Evolutionary conservation across 768 basidiomycete species (phyloP).

Genomic region (Russula vinacea): DNA sequence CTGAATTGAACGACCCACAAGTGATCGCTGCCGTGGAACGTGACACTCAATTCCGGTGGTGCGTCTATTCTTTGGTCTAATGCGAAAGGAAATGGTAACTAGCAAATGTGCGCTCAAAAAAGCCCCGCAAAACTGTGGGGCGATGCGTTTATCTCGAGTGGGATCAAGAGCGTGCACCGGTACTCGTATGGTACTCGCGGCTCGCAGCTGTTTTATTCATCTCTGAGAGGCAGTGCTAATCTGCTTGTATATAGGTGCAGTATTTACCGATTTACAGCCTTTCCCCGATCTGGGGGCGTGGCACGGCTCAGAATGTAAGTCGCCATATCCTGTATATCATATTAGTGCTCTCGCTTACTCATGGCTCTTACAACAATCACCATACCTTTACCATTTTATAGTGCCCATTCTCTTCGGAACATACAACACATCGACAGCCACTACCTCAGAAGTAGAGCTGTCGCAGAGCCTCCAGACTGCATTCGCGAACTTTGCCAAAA

Average conservation of each 20-base stretch:
- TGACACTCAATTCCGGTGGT: slow-evolving; percentile 17
- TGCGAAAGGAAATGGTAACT: no score
- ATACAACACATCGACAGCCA: slow-evolving; percentile 23
- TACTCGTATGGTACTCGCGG: slow-evolving; percentile 16
- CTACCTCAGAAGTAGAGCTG: slow-evolving; percentile 29
- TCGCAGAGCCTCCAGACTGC: slow-evolving; percentile 28
- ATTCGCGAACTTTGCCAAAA: slow-evolving; percentile 11
- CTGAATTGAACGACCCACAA: slow-evolving; percentile 3
- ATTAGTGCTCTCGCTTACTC: neutral
- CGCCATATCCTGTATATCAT: no score
- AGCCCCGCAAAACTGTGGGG: slow-evolving; percentile 18
- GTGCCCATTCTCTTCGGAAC: neutral
- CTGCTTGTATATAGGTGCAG: slow-evolving; percentile 3
- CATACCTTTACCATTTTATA: no score
- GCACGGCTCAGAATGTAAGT: no score
- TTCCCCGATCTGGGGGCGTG: neutral
- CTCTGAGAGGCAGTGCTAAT: neutral
- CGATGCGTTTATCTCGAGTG: slow-evolving; percentile 11
- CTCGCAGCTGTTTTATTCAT: neutral
- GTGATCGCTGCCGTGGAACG: slow-evolving; percentile 11
- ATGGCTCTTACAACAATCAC: neutral
- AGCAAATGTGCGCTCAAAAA: neutral
- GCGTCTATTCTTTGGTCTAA: neutral
- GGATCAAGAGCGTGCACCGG: slow-evolving; percentile 9
- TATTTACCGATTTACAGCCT: slow-evolving; percentile 1